These are phyloP conservation scores for Mycocentrospora acerina DNA, from an alignment of 2,329 filamentous ascomycete species.

Conservation along the genomic window DNA sequence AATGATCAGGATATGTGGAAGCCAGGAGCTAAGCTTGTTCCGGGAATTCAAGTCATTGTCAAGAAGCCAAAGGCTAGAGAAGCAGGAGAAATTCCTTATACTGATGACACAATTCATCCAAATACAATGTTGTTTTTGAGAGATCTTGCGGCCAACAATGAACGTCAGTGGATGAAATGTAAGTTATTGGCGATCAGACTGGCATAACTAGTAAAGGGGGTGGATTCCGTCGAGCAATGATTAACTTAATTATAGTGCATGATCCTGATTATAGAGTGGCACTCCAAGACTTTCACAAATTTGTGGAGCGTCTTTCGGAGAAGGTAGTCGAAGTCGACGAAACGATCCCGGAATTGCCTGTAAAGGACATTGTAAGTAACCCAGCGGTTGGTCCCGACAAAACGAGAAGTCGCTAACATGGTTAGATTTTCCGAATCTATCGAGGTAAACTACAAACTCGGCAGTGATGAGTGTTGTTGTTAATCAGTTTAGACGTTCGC, in stretches of 20 bases:
- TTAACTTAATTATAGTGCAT: slow-evolving; percentile 58
- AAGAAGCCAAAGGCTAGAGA: slow-evolving; percentile 64
- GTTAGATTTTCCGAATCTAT: slow-evolving; percentile 77
- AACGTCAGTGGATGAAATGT: slow-evolving; percentile 66
- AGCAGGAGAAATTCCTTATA: slow-evolving; percentile 60
- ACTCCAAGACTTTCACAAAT: slow-evolving; percentile 78
- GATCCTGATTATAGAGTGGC: slow-evolving; percentile 77
- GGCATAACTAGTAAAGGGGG: no score
- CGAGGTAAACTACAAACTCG: slow-evolving; percentile 45
- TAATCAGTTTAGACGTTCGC: slow-evolving; percentile 61
- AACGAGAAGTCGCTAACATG: slow-evolving; percentile 10
- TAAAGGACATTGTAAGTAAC: slow-evolving; percentile 71
- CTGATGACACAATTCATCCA: slow-evolving; percentile 60
- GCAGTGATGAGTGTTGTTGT: neutral
- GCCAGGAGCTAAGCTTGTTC: slow-evolving; percentile 58
- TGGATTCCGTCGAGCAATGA: no score
- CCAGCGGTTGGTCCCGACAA: neutral
- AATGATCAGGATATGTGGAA: slow-evolving; percentile 58
- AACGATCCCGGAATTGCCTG: slow-evolving; percentile 81
- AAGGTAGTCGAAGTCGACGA: slow-evolving; percentile 72
- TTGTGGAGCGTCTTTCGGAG: slow-evolving; percentile 70
- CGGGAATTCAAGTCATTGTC: slow-evolving; percentile 63
- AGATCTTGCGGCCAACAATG: slow-evolving; percentile 62
- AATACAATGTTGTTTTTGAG: slow-evolving; percentile 64
- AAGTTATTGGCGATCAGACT: slow-evolving; percentile 24